These are phyloP conservation scores for Cyberlindnera euphorbiiphila DNA, from an alignment of 805 yeast genomes.

Conservation along the genomic window DNA sequence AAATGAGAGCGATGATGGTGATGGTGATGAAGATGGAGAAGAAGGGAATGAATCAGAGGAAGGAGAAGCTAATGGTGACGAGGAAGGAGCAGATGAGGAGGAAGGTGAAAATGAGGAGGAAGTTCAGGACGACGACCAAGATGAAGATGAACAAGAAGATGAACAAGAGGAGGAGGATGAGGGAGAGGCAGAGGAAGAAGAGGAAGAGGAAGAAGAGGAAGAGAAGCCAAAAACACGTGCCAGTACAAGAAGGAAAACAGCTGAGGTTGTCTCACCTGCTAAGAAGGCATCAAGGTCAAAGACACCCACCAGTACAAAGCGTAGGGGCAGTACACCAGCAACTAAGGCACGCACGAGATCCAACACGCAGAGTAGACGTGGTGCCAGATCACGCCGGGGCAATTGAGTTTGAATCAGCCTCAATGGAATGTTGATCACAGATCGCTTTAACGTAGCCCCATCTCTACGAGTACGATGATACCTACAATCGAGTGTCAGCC, in stretches of 20 bases:
- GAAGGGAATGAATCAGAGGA: constrained; percentile 15
- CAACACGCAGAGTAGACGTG: too few species aligned
- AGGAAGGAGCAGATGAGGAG: constrained; percentile 8
- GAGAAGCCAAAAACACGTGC: constrained; percentile 3
- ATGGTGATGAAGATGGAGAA: constrained; percentile 12
- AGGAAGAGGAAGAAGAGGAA: constrained; percentile 16
- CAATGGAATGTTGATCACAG: too few species aligned
- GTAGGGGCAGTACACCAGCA: not conserved
- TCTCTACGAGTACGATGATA: too few species aligned
- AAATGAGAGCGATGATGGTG: not conserved
- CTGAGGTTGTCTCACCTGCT: constrained; percentile 4
- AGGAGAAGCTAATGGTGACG: constrained; percentile 18
- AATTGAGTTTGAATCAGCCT: too few species aligned
- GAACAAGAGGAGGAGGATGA: constrained; percentile 12
- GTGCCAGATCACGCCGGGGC: too few species aligned
- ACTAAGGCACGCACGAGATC: too few species aligned
- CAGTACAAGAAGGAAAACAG: constrained; percentile 6
- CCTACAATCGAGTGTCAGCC: not conserved
- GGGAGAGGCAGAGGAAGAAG: constrained; percentile 14
- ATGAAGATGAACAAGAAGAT: constrained; percentile 12
- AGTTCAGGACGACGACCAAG: not conserved
- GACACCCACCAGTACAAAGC: not conserved
- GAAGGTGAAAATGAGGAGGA: constrained; percentile 5
- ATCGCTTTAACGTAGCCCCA: too few species aligned
- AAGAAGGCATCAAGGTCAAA: constrained; percentile 11